phyloP scores from a whole-genome alignment of 495 filamentous ascomycete species.

The Trichocladium uniseriatum region DNA sequence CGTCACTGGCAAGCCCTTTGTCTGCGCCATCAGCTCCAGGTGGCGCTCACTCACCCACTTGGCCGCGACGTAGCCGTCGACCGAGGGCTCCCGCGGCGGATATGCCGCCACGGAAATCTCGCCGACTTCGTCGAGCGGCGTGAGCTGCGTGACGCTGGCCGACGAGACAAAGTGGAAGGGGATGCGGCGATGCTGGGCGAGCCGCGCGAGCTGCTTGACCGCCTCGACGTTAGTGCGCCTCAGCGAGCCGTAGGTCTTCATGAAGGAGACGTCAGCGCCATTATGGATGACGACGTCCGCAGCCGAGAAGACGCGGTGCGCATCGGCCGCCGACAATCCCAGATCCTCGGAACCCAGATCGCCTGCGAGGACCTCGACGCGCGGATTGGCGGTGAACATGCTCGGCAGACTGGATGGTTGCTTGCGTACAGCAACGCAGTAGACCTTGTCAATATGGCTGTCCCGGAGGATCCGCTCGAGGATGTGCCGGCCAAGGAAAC shows the following conservation, averaged over 20 bases:
- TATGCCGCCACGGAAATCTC: background rate
- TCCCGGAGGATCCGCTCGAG: slow-evolving; percentile 11
- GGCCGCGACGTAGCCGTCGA: background rate
- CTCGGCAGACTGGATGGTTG: slow-evolving; percentile 6
- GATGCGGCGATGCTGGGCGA: slow-evolving; percentile 26
- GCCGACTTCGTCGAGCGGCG: background rate
- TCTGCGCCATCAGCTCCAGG: background rate
- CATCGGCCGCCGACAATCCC: slow-evolving; percentile 28
- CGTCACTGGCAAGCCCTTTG: background rate
- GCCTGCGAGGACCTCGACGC: background rate
- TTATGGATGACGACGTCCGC: background rate
- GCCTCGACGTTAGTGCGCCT: slow-evolving; percentile 34
- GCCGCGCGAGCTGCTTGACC: slow-evolving; percentile 33
- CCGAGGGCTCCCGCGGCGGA: background rate
- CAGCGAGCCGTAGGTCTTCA: slow-evolving; percentile 39
- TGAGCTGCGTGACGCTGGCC: background rate
- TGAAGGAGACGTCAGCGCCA: slow-evolving; percentile 33
- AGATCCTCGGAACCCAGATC: slow-evolving; percentile 20
- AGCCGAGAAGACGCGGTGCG: slow-evolving; percentile 19
- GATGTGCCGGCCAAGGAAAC: slow-evolving; percentile 20
- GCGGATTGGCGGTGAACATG: slow-evolving; percentile 10
- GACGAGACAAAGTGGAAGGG: slow-evolving; percentile 44
- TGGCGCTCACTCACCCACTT: background rate
- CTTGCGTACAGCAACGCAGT: slow-evolving; percentile 19
- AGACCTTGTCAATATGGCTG: slow-evolving; percentile 7